Percentiles rank a stretch among this genome's conserved stretches.
Evolutionary conservation across 768 basidiomycete species (phyloP).

Genomic region (Macrolepiota fuliginosa): DNA sequence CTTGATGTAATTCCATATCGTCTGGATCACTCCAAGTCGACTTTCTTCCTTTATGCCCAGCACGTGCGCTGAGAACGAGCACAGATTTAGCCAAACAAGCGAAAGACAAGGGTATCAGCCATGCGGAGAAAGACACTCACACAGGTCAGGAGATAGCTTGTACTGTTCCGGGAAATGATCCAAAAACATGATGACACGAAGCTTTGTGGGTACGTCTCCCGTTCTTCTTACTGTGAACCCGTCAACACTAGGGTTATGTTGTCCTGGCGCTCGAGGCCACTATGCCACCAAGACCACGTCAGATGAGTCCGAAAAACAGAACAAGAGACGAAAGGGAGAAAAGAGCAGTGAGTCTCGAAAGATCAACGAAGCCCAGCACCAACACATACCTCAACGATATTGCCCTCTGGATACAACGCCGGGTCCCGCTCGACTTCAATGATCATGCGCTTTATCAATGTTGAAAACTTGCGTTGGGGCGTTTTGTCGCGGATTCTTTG

Average conservation of each 20-base stretch:
- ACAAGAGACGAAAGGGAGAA: background rate
- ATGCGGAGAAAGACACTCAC: conserved; percentile 32
- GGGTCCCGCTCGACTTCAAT: conserved; percentile 89
- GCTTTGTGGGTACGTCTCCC: conserved; percentile 75
- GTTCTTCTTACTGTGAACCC: conserved; percentile 84
- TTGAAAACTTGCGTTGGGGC: conserved; percentile 77
- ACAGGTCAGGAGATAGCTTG: conserved; percentile 74
- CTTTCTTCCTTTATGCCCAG: conserved; percentile 86
- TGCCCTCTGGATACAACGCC: conserved; percentile 75
- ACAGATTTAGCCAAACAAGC: background rate
- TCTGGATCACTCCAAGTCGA: conserved; percentile 73
- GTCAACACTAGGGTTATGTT: conserved; percentile 64
- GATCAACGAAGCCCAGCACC: conserved; percentile 14
- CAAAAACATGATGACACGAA: conserved; percentile 81
- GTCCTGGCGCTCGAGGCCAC: conserved; percentile 63
- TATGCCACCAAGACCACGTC: conserved; percentile 20
- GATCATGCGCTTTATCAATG: conserved; percentile 78
- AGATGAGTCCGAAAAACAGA: background rate
- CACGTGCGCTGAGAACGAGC: conserved; percentile 43
- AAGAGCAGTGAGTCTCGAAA: background rate
- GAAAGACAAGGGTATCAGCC: background rate
- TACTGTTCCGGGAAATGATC: conserved; percentile 88
- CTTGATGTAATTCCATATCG: conserved; percentile 93
- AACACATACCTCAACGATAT: conserved; percentile 78
- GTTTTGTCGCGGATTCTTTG: conserved; percentile 62